phyloP scores from a whole-genome alignment of 164 flowering plant genomes.

The Buxus sempervirens region DNA sequence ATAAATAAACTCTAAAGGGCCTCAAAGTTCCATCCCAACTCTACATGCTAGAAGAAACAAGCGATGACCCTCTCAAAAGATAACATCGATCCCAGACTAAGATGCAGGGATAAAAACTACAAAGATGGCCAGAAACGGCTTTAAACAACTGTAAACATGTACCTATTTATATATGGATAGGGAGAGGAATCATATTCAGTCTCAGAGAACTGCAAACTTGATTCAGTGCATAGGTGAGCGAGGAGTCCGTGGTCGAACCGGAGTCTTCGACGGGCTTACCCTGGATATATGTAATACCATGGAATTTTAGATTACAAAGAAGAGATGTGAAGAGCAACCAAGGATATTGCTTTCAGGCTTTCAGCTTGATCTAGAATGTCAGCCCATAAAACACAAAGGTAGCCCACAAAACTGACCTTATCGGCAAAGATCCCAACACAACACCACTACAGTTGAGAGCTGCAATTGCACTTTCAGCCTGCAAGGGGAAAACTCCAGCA shows the following conservation, averaged over 20 bases:
- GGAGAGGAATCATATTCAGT: slow-evolving; percentile 10
- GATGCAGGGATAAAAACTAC: slow-evolving; percentile 12
- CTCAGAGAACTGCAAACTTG: slow-evolving; percentile 7
- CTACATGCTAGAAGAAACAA: slow-evolving; percentile 30
- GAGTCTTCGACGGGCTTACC: slow-evolving; percentile 87
- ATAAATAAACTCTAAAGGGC: slow-evolving; percentile 28
- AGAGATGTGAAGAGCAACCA: not conserved
- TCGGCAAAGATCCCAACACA: slow-evolving; percentile 68
- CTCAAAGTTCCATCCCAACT: slow-evolving; percentile 51
- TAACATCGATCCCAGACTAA: slow-evolving; percentile 18
- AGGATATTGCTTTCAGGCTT: not conserved
- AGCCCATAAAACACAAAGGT: not conserved
- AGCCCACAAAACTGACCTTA: slow-evolving; percentile 37
- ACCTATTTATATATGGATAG: slow-evolving; percentile 22
- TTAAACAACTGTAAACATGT: slow-evolving; percentile 31
- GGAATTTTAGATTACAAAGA: not conserved
- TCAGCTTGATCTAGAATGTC: not conserved
- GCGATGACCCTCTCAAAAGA: slow-evolving; percentile 15
- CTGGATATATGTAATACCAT: slow-evolving; percentile 30
- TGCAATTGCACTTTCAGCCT: slow-evolving; percentile 90
- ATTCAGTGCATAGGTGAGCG: slow-evolving; percentile 47
- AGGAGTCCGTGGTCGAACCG: slow-evolving; percentile 66
- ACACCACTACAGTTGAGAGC: slow-evolving; percentile 84
- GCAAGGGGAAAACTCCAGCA: slow-evolving; percentile 13
- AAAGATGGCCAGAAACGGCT: slow-evolving; percentile 19